Conservation (phyloP, 108 stramenopile genomes). For the Cyclotella distinguenda region DNA sequence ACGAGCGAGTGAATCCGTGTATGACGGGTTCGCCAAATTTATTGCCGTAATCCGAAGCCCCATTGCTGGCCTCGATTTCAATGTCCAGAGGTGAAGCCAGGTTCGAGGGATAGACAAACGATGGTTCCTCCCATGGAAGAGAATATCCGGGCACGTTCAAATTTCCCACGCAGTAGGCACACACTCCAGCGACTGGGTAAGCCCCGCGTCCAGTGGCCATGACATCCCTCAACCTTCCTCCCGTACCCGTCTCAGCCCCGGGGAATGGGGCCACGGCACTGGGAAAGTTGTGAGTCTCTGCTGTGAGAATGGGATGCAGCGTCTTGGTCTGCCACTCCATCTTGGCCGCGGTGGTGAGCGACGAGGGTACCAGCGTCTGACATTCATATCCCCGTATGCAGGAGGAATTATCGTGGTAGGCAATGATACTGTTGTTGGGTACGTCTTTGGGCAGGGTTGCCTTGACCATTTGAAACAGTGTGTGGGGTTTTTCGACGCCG, state of each 20-base stretch:
- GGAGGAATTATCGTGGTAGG: conserved; percentile 98
- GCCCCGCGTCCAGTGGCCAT: conserved; percentile 98
- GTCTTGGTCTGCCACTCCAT: conserved; percentile 60
- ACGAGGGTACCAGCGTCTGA: conserved; percentile 58
- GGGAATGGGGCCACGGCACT: conserved; percentile 98
- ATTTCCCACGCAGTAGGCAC: conserved; percentile 98
- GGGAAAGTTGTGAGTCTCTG: conserved; percentile 99
- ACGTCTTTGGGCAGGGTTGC: conserved; percentile 82
- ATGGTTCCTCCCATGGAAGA: conserved; percentile 94
- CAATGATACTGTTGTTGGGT: conserved; percentile 92
- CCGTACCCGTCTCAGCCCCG: conserved; percentile 99
- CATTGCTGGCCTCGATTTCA: conserved; percentile 93
- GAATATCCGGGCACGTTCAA: conserved; percentile 92
- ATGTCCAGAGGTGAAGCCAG: conserved; percentile 92
- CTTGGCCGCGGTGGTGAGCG: conserved; percentile 55
- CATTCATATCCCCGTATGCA: conserved; percentile 89
- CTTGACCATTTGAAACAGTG: conserved; percentile 98
- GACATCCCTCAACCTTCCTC: conserved; percentile 97
- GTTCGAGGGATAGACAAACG: conserved; percentile 84
- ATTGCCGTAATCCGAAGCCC: conserved; percentile 99
- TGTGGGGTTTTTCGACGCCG: conserved; percentile 89
- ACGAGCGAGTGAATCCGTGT: conserved; percentile 93
- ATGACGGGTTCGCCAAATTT: conserved; percentile 99
- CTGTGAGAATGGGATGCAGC: conserved; percentile 95
- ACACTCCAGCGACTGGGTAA: conserved; percentile 90